Evolutionary conservation across 2,329 filamentous ascomycete species (phyloP), one percentile per base, ranked within the genome.

Genomic region (Sporothrix luriei): DNA sequence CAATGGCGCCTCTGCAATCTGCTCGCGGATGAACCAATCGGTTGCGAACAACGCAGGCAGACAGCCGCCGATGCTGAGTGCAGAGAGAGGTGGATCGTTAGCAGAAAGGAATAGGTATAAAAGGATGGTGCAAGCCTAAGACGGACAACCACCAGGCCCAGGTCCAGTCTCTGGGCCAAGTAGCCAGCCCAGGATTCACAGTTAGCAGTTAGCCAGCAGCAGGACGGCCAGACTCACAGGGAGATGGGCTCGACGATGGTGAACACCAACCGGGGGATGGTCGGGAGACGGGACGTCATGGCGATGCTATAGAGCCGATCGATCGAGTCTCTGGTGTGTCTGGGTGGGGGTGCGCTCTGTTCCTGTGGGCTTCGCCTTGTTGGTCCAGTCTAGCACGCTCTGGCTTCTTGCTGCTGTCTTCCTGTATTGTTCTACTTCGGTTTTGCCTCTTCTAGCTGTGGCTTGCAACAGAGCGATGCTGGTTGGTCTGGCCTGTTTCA

Each of bases 231-330:
- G 4, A 76, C 84, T 79, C 83, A 90, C 88, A 91, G 82, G 24
- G 88, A 89, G 71, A 91, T 81, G 43, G 90, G 90, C 78, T 92
- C 90, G 54, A 91, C 76, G 68, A 91, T 77, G 40, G 88, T 90
- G 73, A 92, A 91, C 64, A 91, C 80, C 62, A 90, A 77, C 71
- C 88, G 84, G 14, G 90, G 90, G 75, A 91, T 82, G 3, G 82
- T 76, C 2, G 90, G 89, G 26, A 92, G 82, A 72, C 85, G 84
- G 38, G 88, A 83, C 13, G 87, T 82, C 88, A 90, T 90, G 24
- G 46, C 40, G 26, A 57, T 55, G 24, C 21, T 64, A 46, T 29
- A 19, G 62, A 38, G 29, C 46, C 62, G 46, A 40, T 64, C 61
- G 61, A 33, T 49, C 19, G 62, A 49, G 62, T n/a, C 43, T 49